Base-by-base conservation (phyloP, 345 rosid species). In the Boechera divaricarpa region DNA sequence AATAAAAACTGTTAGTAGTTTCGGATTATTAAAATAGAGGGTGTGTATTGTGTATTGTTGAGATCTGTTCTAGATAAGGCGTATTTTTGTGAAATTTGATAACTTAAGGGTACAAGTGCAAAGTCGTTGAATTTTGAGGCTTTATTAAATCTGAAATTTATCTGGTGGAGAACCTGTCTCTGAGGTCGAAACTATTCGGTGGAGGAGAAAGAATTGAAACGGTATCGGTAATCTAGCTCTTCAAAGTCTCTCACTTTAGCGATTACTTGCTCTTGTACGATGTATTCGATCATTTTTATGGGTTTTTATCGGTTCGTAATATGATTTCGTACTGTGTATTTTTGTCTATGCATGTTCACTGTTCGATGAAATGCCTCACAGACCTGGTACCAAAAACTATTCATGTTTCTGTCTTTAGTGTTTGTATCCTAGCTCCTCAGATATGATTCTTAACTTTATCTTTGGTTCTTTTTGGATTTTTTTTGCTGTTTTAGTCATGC, bases 301-400 rank as follows among this genome's bases (percentile, higher is more conserved):
- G 31, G 28, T 21, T 66, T 54, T 13, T 7, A 18, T 31, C 63
- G 15, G 55, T 63, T 31, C 24, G 10, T 10, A 33, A 36, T 44
- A 0, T 5, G 47, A 42, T 3, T 2, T 11, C 0, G 3, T 6
- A 15, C 11, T 10, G 4, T 7, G 12, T 21, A 21, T 63, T 21
- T 28, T 36, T 64, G 62, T 13, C 4, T 18, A 41, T 66, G 69
- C 60, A 45, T n/a, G 35, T 39, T 28, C 13, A 33, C 1, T 77
- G 81, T 78, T 78, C 69, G 81, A 73, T 78, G 52, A 73, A 78
- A 73, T 72, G 74, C 74, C 57, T 78, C 77, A 78, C 1, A 21
- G 77, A 52, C 9, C 12, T 68, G 11, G 8, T 15, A 64, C 54
- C 51, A 15, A 12, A 68, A 52, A 44, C 51, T 45, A 5, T n/a